Conservation (phyloP, 495 filamentous ascomycete species). For the Terfezia claveryi region DNA sequence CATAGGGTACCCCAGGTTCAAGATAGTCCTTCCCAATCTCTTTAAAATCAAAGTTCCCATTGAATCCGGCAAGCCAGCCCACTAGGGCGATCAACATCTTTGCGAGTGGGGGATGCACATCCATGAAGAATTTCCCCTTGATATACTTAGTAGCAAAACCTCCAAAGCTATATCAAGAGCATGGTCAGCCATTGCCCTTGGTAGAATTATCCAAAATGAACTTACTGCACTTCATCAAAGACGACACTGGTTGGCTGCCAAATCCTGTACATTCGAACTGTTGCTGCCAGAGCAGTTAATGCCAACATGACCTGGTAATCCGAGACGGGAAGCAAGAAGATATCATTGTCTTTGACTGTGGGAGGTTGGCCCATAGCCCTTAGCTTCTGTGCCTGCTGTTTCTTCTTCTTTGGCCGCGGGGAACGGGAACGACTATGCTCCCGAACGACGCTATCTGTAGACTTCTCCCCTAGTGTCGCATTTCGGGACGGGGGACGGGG, state of each 20-base stretch:
- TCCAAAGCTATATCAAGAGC: constrained; percentile 45
- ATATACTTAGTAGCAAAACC: constrained; percentile 97
- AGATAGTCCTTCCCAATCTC: constrained; percentile 98
- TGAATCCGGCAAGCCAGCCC: constrained; percentile 84
- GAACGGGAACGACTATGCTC: neutral
- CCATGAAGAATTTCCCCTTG: constrained; percentile 97
- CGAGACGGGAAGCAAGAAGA: constrained; percentile 48
- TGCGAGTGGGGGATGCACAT: constrained; percentile 92
- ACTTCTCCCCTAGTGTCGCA: neutral
- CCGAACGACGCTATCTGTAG: neutral
- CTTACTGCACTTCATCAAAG: constrained; percentile 97
- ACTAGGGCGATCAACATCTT: constrained; percentile 90
- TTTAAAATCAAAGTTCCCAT: constrained; percentile 95
- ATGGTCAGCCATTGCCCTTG: neutral
- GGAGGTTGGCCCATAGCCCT: neutral
- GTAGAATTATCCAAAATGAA: constrained; percentile 5
- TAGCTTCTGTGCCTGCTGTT: neutral
- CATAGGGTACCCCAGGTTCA: constrained; percentile 85
- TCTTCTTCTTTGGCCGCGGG: neutral
- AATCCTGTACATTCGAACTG: constrained; percentile 81
- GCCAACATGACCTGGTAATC: constrained; percentile 57
- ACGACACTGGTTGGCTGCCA: constrained; percentile 92
- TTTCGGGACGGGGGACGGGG: neutral
- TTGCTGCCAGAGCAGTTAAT: constrained; percentile 51
- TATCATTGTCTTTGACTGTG: constrained; percentile 40